Percentiles rank a stretch among this genome's conserved stretches.
phyloP scores from a whole-genome alignment of 75 land plant genomes.

The Cryptomeria japonica region DNA sequence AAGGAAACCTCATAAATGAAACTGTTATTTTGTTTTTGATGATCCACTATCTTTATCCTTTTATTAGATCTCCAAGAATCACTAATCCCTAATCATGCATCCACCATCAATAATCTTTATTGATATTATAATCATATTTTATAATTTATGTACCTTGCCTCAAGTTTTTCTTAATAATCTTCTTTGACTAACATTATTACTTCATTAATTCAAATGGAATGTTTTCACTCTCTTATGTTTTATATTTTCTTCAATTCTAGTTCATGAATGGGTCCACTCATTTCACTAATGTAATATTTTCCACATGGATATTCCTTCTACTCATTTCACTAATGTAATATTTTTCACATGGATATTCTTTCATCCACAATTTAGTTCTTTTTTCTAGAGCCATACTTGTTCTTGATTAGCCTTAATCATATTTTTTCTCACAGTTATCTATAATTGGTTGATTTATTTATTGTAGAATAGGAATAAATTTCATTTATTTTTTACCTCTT shows the following conservation, averaged over 20 bases:
- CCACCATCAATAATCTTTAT: neutral
- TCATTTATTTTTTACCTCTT: neutral
- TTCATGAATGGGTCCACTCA: neutral
- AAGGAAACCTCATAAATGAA: too few relatives aligned
- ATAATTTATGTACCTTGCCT: neutral
- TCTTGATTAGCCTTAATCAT: neutral
- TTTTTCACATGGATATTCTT: neutral
- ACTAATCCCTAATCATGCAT: neutral
- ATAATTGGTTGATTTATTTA: neutral
- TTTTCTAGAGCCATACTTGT: neutral
- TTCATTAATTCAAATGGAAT: neutral
- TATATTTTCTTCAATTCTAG: neutral
- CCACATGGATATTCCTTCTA: neutral
- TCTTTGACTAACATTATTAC: neutral
- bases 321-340: neutral
- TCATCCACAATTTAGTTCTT: neutral
- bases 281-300: neutral
- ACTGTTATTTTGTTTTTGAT: too few relatives aligned
- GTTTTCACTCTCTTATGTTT: neutral
- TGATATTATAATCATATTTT: neutral
- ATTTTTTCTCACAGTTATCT: neutral
- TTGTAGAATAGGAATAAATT: neutral
- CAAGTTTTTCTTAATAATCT: neutral
- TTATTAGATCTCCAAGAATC: neutral
- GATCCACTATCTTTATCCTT: too few relatives aligned